Percentiles rank a stretch among this genome's conserved stretches.
Evolutionary conservation across 1,284 basidiomycete species (phyloP).

Genomic region (Malassezia sp.): DNA sequence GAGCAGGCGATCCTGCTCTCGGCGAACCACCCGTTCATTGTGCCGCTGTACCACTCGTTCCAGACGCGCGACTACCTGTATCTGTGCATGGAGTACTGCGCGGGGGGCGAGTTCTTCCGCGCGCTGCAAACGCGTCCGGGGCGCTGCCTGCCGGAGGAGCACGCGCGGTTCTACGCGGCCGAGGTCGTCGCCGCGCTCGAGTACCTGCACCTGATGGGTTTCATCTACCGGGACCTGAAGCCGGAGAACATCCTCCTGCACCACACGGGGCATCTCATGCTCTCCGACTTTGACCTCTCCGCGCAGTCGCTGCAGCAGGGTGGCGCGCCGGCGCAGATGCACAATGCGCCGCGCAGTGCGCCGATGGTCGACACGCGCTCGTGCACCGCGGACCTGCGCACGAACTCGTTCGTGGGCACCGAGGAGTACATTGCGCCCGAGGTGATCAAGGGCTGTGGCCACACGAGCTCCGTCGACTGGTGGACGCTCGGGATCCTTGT

Average conservation of each 20-base stretch:
- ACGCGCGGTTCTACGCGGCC: constrained; percentile 92
- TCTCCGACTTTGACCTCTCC: constrained; percentile 97
- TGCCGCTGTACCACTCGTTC: constrained; percentile 46
- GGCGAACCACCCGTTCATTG: constrained; percentile 46
- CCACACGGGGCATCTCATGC: constrained; percentile 96
- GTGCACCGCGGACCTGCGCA: constrained; percentile 92
- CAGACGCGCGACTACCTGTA: constrained; percentile 45
- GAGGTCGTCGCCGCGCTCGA: constrained; percentile 96
- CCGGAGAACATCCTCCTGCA: constrained; percentile 99
- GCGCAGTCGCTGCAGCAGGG: constrained; percentile 70
- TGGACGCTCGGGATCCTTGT: constrained; percentile 98
- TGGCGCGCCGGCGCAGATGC: constrained; percentile 73
- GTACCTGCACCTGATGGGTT: constrained; percentile 96
- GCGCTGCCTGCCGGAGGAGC: constrained; percentile 88
- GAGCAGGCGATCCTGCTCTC: constrained; percentile 43
- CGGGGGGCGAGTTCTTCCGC: constrained; percentile 98
- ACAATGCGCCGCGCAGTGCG: constrained; percentile 75
- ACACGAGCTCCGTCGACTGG: constrained; percentile 98
- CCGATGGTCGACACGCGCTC: constrained; percentile 91
- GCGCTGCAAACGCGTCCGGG: constrained; percentile 70
- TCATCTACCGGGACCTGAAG: constrained; percentile 97
- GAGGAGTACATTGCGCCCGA: constrained; percentile 99
- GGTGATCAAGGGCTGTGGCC: constrained; percentile 92
- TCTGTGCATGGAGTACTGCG: constrained; percentile 61
- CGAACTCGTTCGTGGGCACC: constrained; percentile 96